These are phyloP conservation scores for Beauveria medogensis DNA, from an alignment of 2,329 filamentous ascomycete species.

Conservation along the genomic window DNA sequence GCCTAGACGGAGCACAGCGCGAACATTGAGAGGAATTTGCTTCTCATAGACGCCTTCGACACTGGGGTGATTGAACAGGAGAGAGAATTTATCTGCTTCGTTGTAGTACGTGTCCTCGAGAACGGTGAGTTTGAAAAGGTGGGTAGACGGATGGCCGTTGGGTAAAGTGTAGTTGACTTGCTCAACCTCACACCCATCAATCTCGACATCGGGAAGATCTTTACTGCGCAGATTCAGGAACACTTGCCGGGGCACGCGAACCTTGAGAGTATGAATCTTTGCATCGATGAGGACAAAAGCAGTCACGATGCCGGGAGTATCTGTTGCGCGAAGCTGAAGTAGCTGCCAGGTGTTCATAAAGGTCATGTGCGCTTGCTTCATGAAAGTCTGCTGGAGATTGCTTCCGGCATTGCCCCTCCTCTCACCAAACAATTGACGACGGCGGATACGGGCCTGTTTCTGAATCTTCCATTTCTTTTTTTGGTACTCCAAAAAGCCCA, in stretches of 20 bases:
- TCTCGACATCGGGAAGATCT: slow-evolving; percentile 79
- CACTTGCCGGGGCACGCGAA: slow-evolving; percentile 81
- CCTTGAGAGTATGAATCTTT: slow-evolving; percentile 79
- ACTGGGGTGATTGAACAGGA: slow-evolving; percentile 83
- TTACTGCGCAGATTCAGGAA: slow-evolving; percentile 87
- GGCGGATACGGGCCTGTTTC: slow-evolving; percentile 75
- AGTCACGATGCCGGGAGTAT: slow-evolving; percentile 75
- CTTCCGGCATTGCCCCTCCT: slow-evolving; percentile 44
- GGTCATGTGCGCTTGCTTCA: slow-evolving; percentile 82
- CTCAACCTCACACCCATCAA: slow-evolving; percentile 79
- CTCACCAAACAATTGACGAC: slow-evolving; percentile 90
- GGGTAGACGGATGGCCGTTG: slow-evolving; percentile 87
- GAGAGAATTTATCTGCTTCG: slow-evolving; percentile 72
- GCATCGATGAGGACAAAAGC: slow-evolving; percentile 90
- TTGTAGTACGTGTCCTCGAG: slow-evolving; percentile 80
- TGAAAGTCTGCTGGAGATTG: slow-evolving; percentile 64
- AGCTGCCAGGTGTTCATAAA: slow-evolving; percentile 96
- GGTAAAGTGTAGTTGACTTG: slow-evolving; percentile 90
- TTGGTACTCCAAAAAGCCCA: slow-evolving; percentile 83
- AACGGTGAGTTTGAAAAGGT: slow-evolving; percentile 90
- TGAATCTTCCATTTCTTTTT: slow-evolving; percentile 99
- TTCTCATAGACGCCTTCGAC: slow-evolving; percentile 97
- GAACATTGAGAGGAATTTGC: slow-evolving; percentile 76
- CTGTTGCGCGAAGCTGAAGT: slow-evolving; percentile 74
- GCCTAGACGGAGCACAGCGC: slow-evolving; percentile 82